Percentiles rank a stretch among this genome's conserved stretches.
These are phyloP conservation scores for Ilex asprella DNA, from an alignment of 257 asterid genomes.

Conservation along the genomic window DNA sequence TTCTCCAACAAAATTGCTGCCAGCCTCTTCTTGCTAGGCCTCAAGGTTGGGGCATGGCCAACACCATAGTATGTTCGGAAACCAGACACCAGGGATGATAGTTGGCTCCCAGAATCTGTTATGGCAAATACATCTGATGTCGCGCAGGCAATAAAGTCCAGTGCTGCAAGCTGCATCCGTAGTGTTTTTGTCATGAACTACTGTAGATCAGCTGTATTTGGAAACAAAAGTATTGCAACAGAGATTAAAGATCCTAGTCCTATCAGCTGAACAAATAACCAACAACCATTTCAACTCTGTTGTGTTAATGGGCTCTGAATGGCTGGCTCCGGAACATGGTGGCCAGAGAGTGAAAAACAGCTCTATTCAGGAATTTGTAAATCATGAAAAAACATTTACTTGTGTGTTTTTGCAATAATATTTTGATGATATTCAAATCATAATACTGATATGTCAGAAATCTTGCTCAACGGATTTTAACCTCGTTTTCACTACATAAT, in stretches of 20 bases:
- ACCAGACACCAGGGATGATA: constrained; percentile 85
- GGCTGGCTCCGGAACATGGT: too few species aligned
- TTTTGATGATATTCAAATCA: too few species aligned
- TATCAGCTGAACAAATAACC: too few species aligned
- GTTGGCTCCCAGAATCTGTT: constrained; percentile 93
- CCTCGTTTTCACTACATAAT: too few species aligned
- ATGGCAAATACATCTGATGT: constrained; percentile 86
- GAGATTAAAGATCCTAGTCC: neutral
- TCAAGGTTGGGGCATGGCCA: constrained; percentile 67
- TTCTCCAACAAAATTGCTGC: constrained; percentile 63
- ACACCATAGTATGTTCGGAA: constrained; percentile 73
- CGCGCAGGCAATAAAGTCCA: constrained; percentile 81
- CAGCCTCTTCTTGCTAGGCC: constrained; percentile 85
- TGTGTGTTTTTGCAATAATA: too few species aligned
- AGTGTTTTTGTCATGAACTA: neutral
- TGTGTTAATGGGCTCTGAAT: too few species aligned
- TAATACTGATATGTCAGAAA: too few species aligned
- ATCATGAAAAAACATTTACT: too few species aligned
- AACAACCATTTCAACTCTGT: too few species aligned
- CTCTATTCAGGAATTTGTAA: too few species aligned
- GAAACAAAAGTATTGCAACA: neutral
- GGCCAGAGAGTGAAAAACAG: too few species aligned
- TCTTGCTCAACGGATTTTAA: too few species aligned
- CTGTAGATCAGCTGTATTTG: neutral
- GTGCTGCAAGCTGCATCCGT: constrained; percentile 79